These are phyloP conservation scores for Paramecium primaurelia DNA, from an alignment of 73 alveolate species.

Conservation along the genomic window DNA sequence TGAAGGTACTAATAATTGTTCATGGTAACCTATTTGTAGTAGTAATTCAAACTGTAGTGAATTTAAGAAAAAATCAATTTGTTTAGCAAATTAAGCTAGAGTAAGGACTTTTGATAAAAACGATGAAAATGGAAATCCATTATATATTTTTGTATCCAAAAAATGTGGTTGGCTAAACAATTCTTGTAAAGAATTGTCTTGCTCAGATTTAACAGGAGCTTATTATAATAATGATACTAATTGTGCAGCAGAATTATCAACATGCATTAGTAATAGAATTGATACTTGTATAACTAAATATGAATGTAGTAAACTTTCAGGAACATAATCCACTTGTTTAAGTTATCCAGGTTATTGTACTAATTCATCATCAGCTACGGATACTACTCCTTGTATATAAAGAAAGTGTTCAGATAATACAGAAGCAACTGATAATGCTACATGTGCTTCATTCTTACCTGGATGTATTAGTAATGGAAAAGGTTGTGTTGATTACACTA, in stretches of 20 bases:
- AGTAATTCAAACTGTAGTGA: not conserved
- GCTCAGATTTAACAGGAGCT: not conserved
- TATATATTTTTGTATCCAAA: not conserved
- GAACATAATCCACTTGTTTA: not conserved
- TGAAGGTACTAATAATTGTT: not conserved
- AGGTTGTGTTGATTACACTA: conserved; percentile 4
- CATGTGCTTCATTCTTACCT: not conserved
- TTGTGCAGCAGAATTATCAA: not conserved
- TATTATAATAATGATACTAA: not conserved
- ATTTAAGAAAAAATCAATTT: not conserved
- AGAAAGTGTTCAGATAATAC: conserved; percentile 8
- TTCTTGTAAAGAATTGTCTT: not conserved
- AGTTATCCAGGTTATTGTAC: not conserved
- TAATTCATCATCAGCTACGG: not conserved
- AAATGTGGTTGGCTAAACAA: not conserved
- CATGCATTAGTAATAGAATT: not conserved
- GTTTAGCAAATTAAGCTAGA: not conserved
- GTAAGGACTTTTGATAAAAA: not conserved
- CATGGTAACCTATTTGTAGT: not conserved
- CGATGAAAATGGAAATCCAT: not conserved
- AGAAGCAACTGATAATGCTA: not conserved
- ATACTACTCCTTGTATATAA: not conserved
- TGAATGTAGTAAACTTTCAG: not conserved
- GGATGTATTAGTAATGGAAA: conserved; percentile 8
- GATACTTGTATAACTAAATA: not conserved